Base-by-base conservation (phyloP, 768 basidiomycete species). In the Pleurotus eryngii region DNA sequence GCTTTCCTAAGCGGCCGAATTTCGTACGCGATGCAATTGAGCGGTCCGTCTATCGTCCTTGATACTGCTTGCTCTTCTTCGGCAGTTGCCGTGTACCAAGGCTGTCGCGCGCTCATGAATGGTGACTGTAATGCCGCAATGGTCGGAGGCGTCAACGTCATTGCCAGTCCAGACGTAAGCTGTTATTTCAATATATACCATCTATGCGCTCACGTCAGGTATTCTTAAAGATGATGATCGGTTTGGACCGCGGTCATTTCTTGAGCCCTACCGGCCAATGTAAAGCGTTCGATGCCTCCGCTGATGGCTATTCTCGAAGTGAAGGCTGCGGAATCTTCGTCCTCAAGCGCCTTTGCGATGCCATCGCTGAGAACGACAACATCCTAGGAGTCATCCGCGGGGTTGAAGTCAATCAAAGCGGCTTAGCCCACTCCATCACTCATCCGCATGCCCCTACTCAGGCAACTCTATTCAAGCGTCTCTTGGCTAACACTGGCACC, bases 41-140 rank as follows among this genome's bases (percentile, higher is more conserved):
- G 84, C 38, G 89, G 89, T 0, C 88, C 89, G 1, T 89, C 89
- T 0, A 72, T 87, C 15, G 86, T 87, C 0, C 70, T 88, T 37
- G 86, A 91, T 59, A 90, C 89, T 0, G 86, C 88, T 0, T 90
- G 89, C 66, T 90, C 88, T 6, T 86, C 87, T 3, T 87, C 87
- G 4, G 70, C 77, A 30, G 81, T 86, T 12, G 86, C 87, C 7
- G 72, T 90, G 24, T 81, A 90, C 68, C 85, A 85, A 60, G 89
- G 84, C 0, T 83, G 79, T 48, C 83, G 88, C 46, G 84, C 87
- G 0, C 69, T 91, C 27, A 74, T 78, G 68, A 79, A 78, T 56
- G 69, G 76, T 15, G 89, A 91, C 65, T 90, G 89, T 64, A 72
- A 79, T 60, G 78, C 86, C 22, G 86, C 86, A 0, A 69, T 91